Conservation (phyloP, 257 asterid species). For the Leonotis leonurus region DNA sequence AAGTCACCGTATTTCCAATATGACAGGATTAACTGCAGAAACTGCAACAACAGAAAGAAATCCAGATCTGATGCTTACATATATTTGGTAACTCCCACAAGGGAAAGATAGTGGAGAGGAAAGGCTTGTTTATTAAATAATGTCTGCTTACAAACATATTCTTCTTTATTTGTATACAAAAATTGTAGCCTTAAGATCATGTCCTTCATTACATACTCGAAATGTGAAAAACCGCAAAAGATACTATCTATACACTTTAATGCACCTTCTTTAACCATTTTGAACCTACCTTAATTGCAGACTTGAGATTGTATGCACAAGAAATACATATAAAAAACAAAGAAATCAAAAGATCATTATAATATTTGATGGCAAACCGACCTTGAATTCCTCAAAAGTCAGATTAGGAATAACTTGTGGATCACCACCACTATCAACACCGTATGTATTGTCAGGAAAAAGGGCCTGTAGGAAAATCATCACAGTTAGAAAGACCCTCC, state of each 20-base stretch:
- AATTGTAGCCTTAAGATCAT: not conserved
- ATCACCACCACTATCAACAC: conserved; percentile 99
- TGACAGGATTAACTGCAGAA: not conserved
- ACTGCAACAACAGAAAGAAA: not conserved
- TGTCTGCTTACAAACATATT: not conserved
- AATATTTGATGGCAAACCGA: conserved; percentile 20
- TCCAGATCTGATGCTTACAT: not conserved
- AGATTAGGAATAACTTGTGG: conserved; percentile 91
- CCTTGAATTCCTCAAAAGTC: conserved; percentile 89
- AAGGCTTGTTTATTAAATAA: not conserved
- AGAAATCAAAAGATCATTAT: not conserved
- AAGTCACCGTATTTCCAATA: not conserved
- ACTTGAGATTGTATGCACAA: not conserved
- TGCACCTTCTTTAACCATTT: not conserved
- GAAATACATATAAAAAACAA: not conserved
- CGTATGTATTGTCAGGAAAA: conserved; percentile 86
- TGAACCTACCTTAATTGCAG: not conserved
- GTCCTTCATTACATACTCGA: not conserved
- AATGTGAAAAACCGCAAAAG: not conserved
- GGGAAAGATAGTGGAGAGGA: not conserved
- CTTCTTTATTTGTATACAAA: not conserved
- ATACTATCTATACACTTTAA: not conserved
- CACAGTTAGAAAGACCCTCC: conserved; percentile 5
- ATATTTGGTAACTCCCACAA: not conserved
- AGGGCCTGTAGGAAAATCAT: conserved; percentile 57